Evolutionary conservation across 1,284 basidiomycete species (phyloP).

Genomic region (Ganoderma lucidum): DNA sequence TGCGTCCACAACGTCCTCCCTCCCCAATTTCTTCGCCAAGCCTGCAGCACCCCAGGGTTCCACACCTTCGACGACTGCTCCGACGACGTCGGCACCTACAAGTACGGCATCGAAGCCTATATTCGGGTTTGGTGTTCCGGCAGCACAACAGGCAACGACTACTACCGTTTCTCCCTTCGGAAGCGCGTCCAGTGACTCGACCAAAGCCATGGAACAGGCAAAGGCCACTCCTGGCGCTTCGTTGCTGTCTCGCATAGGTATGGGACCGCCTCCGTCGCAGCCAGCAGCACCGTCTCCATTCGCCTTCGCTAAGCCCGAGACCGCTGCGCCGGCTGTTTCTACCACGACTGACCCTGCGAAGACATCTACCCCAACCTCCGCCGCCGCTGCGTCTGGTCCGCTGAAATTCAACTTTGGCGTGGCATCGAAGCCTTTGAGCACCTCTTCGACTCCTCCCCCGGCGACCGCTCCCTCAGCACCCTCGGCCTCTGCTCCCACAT

Average conservation of each 20-base stretch:
- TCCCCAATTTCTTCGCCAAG: conserved; percentile 39
- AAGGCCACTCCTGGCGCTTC: conserved; percentile 32
- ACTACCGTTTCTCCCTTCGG: conserved; percentile 14
- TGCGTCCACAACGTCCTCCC: conserved; percentile 18
- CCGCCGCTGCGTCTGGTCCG: conserved; percentile 23
- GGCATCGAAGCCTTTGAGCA: conserved; percentile 23
- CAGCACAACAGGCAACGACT: conserved; percentile 11
- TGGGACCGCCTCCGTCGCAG: conserved; percentile 27
- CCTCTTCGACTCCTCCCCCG: conserved; percentile 13
- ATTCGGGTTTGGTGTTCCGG: conserved; percentile 28
- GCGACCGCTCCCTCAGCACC: not conserved
- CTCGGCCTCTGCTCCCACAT: conserved; percentile 9
- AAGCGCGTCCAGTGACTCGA: conserved; percentile 11
- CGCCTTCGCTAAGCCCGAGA: conserved; percentile 30
- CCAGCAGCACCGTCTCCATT: conserved; percentile 25
- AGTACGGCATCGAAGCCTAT: conserved; percentile 20
- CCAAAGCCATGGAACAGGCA: conserved; percentile 23
- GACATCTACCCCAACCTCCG: not conserved
- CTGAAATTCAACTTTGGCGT: conserved; percentile 45
- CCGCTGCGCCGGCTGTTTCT: conserved; percentile 17
- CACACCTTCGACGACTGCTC: not conserved
- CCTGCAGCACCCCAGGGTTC: conserved; percentile 13
- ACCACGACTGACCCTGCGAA: conserved; percentile 12
- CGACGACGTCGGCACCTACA: conserved; percentile 7
- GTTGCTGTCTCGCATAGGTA: conserved; percentile 34